Evolutionary conservation across 2,329 filamentous ascomycete species (phyloP).

Genomic region (Pseudogymnoascus destructans): DNA sequence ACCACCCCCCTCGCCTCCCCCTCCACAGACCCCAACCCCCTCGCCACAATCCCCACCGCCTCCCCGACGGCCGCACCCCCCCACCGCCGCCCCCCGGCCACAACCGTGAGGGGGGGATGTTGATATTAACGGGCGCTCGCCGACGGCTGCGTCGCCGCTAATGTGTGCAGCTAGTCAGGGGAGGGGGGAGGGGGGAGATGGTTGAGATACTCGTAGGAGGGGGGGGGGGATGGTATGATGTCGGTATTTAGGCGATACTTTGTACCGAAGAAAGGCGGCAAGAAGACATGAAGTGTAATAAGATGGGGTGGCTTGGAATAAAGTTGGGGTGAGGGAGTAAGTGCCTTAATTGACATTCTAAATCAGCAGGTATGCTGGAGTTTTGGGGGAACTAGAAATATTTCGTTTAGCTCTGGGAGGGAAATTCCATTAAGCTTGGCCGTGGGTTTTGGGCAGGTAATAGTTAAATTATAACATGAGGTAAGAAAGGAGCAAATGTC

Average conservation of each 20-base stretch:
- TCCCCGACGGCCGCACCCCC: not conserved
- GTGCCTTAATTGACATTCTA: no score
- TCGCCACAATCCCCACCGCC: not conserved
- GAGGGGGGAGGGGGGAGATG: not conserved
- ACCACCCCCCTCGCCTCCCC: not conserved
- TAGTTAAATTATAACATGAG: not conserved
- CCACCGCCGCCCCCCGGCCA: not conserved
- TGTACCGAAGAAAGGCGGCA: no score
- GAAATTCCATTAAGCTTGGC: not conserved
- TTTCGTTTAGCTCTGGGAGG: not conserved
- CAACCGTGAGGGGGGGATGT: not conserved
- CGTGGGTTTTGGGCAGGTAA: not conserved
- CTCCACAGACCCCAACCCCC: not conserved
- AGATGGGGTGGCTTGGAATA: not conserved
- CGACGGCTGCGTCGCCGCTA: not conserved
- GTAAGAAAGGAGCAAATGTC: not conserved
- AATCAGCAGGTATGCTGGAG: no score
- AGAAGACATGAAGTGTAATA: no score
- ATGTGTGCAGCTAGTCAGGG: not conserved
- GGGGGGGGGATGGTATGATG: not conserved
- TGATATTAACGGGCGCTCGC: not conserved
- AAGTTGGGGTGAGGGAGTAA: no score
- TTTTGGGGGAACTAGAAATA: not conserved
- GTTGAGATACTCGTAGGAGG: not conserved
- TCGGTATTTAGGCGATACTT: no score